Base-by-base conservation (phyloP, 2,329 filamentous ascomycete species). In the Aspergillus felis region DNA sequence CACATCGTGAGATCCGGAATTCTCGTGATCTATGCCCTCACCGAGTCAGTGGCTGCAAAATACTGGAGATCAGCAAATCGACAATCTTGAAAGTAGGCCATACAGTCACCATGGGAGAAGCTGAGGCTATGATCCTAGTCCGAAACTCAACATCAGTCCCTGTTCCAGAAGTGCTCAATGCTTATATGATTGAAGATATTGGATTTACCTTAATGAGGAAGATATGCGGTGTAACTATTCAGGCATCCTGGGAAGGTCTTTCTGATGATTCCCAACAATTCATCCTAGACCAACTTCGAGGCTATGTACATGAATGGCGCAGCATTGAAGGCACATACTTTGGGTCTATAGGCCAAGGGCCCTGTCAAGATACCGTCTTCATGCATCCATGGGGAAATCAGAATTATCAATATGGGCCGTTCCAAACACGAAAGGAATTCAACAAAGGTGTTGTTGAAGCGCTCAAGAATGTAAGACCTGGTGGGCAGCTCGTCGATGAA, bases 371-470 rank as follows among this genome's bases (percentile, higher is more conserved):
- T 55, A 51, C 60, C 25, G 47, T 64, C 12, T 60, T 60, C 22
- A 50, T 55, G 38, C 63, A 67, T 59, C 28, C 56, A n/a, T 63
- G 61, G 57, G 56, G 64, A 48, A 47, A 35, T 32, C 47, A 51
- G 29, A 27, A 52, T 12, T 44, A 49, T 56, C 51, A 50, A 17
- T 64, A 64, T 57, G 66, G 63, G 22, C 61, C 60, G 27, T 64
- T 63, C 27, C 38, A 44, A 7, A 60, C 62, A 9, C 53, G 52
- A 41, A 57, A 58, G 27, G 53, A 57, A 51, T 64, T 58, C 32
- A 61, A 65, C 47, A 14, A 56, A 38, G 64, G 60, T 8, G 54
- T 64, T 27, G 57, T 66, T 6, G 55, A 66, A 53, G 63, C 64
- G 35, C 56, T 68, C 5, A 54, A 58, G 46, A 53, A 55, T 17